Evolutionary conservation across 1,284 basidiomycete genomes (phyloP).

Genomic region (Trichosporon asahii): DNA sequence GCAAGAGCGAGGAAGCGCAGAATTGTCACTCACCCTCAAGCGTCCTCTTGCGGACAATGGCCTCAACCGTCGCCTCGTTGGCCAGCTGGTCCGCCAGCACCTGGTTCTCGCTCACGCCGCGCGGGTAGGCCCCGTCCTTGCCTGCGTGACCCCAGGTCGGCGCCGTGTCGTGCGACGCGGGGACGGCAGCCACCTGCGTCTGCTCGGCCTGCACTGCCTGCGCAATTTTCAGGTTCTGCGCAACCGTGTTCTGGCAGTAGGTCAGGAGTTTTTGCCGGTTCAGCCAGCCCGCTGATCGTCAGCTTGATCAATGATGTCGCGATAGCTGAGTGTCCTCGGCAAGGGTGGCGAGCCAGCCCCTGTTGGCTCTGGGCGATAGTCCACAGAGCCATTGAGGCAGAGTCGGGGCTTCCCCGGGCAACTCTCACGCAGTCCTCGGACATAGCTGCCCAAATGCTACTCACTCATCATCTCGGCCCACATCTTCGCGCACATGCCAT

Average conservation of each 20-base stretch:
- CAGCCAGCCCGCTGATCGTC: constrained; percentile 69
- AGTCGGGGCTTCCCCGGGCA: too few relatives aligned
- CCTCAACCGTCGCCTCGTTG: constrained; percentile 74
- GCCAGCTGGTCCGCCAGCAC: constrained; percentile 74
- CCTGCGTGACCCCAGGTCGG: background rate
- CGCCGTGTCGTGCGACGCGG: constrained; percentile 4
- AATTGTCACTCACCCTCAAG: constrained; percentile 62
- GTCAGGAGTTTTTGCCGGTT: constrained; percentile 71
- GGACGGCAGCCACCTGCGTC: constrained; percentile 16
- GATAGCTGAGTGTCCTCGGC: too few relatives aligned
- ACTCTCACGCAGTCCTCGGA: too few relatives aligned
- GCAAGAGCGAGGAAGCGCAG: background rate
- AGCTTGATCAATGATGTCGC: too few relatives aligned
- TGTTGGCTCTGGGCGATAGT: too few relatives aligned
- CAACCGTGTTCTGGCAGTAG: constrained; percentile 72
- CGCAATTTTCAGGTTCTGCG: constrained; percentile 37
- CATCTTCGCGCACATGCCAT: constrained; percentile 68
- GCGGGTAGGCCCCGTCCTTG: constrained; percentile 53
- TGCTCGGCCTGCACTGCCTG: background rate
- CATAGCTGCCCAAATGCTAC: too few relatives aligned
- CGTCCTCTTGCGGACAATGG: constrained; percentile 71
- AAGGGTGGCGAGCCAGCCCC: too few relatives aligned
- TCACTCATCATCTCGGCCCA: constrained; percentile 79
- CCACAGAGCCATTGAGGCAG: too few relatives aligned
- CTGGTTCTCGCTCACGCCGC: constrained; percentile 64